Evolutionary conservation across 2,329 filamentous ascomycete species (phyloP).

Genomic region (Trichoderma cornu-damae): DNA sequence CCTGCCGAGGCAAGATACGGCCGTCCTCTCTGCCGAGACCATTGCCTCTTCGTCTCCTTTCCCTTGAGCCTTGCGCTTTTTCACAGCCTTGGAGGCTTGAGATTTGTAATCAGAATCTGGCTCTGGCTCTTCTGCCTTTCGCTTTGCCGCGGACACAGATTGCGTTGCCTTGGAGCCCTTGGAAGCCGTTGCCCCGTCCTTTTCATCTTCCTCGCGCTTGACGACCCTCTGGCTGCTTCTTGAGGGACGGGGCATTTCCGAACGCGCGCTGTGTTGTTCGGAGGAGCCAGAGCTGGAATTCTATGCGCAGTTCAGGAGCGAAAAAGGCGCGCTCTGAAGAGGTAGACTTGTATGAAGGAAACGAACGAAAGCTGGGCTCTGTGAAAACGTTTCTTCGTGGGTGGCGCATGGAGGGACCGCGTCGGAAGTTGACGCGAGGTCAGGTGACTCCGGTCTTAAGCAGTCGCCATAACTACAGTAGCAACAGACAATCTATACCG

Average conservation of each 20-base stretch:
- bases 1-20: constrained; percentile 56
- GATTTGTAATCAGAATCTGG: background rate
- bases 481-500: too few relatives aligned
- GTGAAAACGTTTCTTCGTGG: background rate
- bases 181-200: constrained; percentile 19
- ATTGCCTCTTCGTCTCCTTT: constrained; percentile 38
- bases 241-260: constrained; percentile 34
- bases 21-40: constrained; percentile 65
- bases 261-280: background rate
- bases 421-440: constrained; percentile 18
- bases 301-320: background rate
- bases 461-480: background rate
- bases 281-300: background rate
- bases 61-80: constrained; percentile 29
- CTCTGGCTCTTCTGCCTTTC: constrained; percentile 20
- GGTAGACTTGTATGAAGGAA: background rate
- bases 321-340: too few relatives aligned
- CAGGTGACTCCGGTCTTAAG: constrained; percentile 21
- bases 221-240: constrained; percentile 30
- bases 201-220: constrained; percentile 32
- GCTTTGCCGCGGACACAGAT: constrained; percentile 23
- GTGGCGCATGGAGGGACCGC: background rate
- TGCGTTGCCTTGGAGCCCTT: constrained; percentile 23
- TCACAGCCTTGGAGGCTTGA: constrained; percentile 1
- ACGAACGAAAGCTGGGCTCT: background rate